Evolutionary conservation across 164 flowering plant species (phyloP).

Genomic region (Magnolia changhungtana): DNA sequence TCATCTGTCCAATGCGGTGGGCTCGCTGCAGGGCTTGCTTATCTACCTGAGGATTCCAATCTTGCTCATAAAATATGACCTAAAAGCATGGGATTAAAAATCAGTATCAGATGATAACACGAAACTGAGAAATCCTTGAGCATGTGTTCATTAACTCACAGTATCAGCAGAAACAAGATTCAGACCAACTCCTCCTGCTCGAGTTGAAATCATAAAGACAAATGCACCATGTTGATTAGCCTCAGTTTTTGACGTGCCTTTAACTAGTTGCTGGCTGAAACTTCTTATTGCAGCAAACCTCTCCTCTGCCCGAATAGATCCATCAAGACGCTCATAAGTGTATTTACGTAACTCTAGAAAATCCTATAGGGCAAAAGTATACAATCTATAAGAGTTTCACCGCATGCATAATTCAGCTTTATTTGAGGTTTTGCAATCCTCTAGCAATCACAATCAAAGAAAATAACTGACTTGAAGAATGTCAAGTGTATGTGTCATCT

Average conservation of each 20-base stretch:
- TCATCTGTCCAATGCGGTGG: conserved; percentile 87
- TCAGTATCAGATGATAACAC: conserved; percentile 1
- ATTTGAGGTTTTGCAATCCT: neutral
- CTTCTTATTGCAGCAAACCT: conserved; percentile 95
- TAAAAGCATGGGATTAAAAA: conserved; percentile 17
- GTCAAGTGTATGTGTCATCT: conserved; percentile 93
- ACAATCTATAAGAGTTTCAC: neutral
- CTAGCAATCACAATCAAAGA: neutral
- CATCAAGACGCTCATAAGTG: conserved; percentile 96
- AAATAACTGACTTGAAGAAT: conserved; percentile 69
- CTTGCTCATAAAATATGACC: conserved; percentile 99
- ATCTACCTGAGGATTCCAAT: conserved; percentile 99
- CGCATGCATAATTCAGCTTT: neutral
- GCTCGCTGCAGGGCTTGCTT: conserved; percentile 94
- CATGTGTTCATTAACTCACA: conserved; percentile 38
- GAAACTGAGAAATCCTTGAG: neutral
- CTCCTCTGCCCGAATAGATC: conserved; percentile 95
- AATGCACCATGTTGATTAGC: conserved; percentile 46
- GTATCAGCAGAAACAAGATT: conserved; percentile 98
- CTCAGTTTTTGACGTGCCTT: conserved; percentile 19
- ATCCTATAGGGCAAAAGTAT: conserved; percentile 36
- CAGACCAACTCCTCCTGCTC: conserved; percentile 97
- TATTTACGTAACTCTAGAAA: conserved; percentile 77
- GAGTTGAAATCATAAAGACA: conserved; percentile 87
- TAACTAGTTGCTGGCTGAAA: conserved; percentile 46